Evolutionary conservation across 169 alveolate species (phyloP).

Genomic region (Haemoproteus tartakovskyi): DNA sequence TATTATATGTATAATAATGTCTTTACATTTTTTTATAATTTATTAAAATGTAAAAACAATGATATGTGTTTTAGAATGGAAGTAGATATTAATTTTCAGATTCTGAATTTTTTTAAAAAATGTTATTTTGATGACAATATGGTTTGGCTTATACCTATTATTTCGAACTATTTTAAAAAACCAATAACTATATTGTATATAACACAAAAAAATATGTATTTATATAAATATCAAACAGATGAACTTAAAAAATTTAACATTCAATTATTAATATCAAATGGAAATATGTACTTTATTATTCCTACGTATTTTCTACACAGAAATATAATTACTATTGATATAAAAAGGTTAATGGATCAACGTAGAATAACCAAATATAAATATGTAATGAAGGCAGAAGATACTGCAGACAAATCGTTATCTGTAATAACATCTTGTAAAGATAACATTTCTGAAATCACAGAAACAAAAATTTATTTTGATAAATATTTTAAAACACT

Average conservation of each 20-base stretch:
- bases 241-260: slow-evolving; percentile 28
- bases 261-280: slow-evolving; percentile 37
- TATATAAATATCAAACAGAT: slow-evolving; percentile 48
- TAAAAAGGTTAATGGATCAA: slow-evolving; percentile 9
- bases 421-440: too few species aligned
- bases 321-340: slow-evolving; percentile 20
- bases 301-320: slow-evolving; percentile 53
- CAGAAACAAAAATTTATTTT: slow-evolving; percentile 15
- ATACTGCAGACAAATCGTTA: background rate
- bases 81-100: background rate
- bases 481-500: slow-evolving; percentile 24
- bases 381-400: slow-evolving; percentile 6
- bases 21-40: background rate
- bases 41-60: slow-evolving; percentile 5
- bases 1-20: background rate
- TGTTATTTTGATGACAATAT: slow-evolving; percentile 34
- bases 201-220: slow-evolving; percentile 4
- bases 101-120: slow-evolving; percentile 10
- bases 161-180: slow-evolving; percentile 35
- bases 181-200: slow-evolving; percentile 16
- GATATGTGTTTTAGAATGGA: slow-evolving; percentile 15
- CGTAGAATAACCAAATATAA: too few species aligned
- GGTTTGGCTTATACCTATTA: slow-evolving; percentile 57
- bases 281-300: slow-evolving; percentile 22
- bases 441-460: slow-evolving; percentile 16